These are phyloP conservation scores for Bolboschoenus planiculmis DNA, from an alignment of 176 grass and related monocot genomes.

Conservation along the genomic window DNA sequence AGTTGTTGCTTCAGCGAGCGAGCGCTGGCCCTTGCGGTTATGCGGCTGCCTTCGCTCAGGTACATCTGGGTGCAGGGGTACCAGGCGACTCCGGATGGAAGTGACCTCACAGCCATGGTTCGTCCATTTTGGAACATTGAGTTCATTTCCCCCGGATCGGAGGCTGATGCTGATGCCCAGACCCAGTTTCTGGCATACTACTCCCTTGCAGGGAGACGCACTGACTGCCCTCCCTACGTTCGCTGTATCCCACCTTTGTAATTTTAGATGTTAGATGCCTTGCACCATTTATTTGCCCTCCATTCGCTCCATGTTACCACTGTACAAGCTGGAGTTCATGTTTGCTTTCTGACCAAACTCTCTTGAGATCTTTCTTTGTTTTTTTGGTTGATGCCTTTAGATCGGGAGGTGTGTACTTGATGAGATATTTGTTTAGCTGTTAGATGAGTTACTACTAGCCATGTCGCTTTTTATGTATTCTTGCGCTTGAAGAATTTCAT, in stretches of 20 bases:
- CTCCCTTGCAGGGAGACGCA: conserved; percentile 76
- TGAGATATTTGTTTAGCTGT: neutral
- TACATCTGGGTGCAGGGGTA: conserved; percentile 99
- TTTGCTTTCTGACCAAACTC: neutral
- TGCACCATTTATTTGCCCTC: neutral
- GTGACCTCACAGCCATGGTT: conserved; percentile 61
- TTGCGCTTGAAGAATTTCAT: neutral
- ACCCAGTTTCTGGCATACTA: conserved; percentile 94
- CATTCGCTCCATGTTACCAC: neutral
- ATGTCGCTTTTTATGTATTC: neutral
- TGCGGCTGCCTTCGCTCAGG: conserved; percentile 61
- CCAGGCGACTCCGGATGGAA: conserved; percentile 47
- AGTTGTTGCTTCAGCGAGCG: conserved; percentile 74
- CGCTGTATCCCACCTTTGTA: conserved; percentile 43
- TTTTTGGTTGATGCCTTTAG: neutral
- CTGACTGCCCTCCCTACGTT: conserved; percentile 59
- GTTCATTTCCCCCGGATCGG: conserved; percentile 48
- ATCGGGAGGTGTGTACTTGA: neutral
- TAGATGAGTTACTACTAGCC: neutral
- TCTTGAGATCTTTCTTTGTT: neutral
- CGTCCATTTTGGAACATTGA: conserved; percentile 97
- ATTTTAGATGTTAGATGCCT: conserved; percentile 22
- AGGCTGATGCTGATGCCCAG: conserved; percentile 33
- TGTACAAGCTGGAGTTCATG: neutral
- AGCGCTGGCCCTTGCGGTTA: conserved; percentile 61